Evolutionary conservation across 768 basidiomycete genomes (phyloP).

Genomic region (Lactifluus volemus): DNA sequence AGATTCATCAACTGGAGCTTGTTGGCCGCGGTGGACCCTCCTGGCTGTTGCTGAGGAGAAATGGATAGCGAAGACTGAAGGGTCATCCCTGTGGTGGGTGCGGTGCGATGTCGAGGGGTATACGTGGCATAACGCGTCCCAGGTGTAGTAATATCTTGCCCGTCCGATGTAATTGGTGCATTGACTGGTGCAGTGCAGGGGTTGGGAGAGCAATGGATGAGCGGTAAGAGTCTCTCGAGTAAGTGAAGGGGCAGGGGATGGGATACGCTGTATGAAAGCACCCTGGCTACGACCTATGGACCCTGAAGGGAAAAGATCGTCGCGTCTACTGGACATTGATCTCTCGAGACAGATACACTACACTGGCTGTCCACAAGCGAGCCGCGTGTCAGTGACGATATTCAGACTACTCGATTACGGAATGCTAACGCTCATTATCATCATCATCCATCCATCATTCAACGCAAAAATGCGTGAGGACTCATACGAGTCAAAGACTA

Average conservation of each 20-base stretch:
- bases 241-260: slow-evolving; percentile 26
- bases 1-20: slow-evolving; percentile 66
- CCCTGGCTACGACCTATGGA: slow-evolving; percentile 49
- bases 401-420: neutral
- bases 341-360: slow-evolving; percentile 13
- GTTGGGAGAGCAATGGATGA: slow-evolving; percentile 57
- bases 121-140: slow-evolving; percentile 62
- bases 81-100: slow-evolving; percentile 37
- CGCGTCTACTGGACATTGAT: slow-evolving; percentile 31
- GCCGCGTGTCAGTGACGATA: neutral
- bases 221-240: slow-evolving; percentile 46
- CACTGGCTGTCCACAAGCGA: neutral
- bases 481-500: neutral
- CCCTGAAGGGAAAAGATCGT: slow-evolving; percentile 38
- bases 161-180: slow-evolving; percentile 12
- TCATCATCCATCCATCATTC: neutral
- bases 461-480: neutral
- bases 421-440: neutral
- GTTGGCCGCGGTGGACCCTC: slow-evolving; percentile 48
- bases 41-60: slow-evolving; percentile 36
- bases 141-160: slow-evolving; percentile 16
- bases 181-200: slow-evolving; percentile 24
- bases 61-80: slow-evolving; percentile 32
- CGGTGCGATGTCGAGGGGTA: slow-evolving; percentile 58
- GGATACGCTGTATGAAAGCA: slow-evolving; percentile 31